Percentiles rank a stretch among this genome's conserved stretches.
These are phyloP conservation scores for Leccinum incarnatum DNA, from an alignment of 768 basidiomycete species.

Conservation along the genomic window DNA sequence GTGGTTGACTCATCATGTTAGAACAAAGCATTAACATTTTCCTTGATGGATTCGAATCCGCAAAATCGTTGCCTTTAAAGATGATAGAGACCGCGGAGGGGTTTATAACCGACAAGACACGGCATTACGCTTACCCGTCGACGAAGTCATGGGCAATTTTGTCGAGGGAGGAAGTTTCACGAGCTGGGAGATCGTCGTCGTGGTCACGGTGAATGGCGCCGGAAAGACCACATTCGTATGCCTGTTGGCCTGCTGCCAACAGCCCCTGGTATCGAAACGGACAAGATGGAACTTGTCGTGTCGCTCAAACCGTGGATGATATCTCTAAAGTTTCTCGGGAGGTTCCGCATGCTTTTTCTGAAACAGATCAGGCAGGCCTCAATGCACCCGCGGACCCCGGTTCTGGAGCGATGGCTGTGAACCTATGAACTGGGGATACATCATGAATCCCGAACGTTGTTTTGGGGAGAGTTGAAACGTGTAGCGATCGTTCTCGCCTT, in stretches of 20 bases:
- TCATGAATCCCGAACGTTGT: too few species aligned
- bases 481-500: conserved; percentile 28
- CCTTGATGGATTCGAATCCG: conserved; percentile 94
- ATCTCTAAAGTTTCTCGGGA: conserved; percentile 81
- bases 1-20: not conserved
- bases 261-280: conserved; percentile 73
- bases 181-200: conserved; percentile 98
- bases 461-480: too few species aligned
- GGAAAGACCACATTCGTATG: conserved; percentile 98
- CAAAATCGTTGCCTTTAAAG: conserved; percentile 93
- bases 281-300: conserved; percentile 77
- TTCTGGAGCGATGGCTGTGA: conserved; percentile 98
- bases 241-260: conserved; percentile 83
- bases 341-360: conserved; percentile 66
- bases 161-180: conserved; percentile 89
- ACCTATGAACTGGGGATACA: conserved; percentile 84
- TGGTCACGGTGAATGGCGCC: conserved; percentile 98
- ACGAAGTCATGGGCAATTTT: conserved; percentile 93
- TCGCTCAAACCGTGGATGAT: conserved; percentile 82
- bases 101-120: conserved; percentile 77
- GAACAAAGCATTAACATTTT: conserved; percentile 93
- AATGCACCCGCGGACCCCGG: conserved; percentile 98
- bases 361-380: conserved; percentile 79
- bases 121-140: conserved; percentile 85
- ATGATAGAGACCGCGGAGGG: conserved; percentile 98